phyloP scores from a whole-genome alignment of 2,329 filamentous ascomycete species.

The Cryphonectria radicalis region DNA sequence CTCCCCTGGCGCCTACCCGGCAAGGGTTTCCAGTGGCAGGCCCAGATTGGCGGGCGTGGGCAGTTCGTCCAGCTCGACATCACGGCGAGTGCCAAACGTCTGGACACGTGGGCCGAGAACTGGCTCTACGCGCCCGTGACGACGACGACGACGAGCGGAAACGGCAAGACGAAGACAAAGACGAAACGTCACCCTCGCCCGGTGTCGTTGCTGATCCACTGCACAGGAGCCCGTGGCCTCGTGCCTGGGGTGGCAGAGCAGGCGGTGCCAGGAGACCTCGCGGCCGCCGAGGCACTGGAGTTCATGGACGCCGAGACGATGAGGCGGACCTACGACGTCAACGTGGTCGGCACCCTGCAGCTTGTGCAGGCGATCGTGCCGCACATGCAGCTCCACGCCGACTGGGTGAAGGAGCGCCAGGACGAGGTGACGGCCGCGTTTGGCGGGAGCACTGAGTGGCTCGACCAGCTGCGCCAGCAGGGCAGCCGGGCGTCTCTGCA shows the following conservation, averaged over 20 bases:
- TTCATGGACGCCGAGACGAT: conserved; percentile 24
- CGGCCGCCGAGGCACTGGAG: conserved; percentile 17
- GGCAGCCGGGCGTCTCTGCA: conserved; percentile 14
- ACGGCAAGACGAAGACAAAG: neutral
- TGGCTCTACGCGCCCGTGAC: conserved; percentile 14
- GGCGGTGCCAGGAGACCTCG: conserved; percentile 3
- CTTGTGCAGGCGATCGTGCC: conserved; percentile 20
- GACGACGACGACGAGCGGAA: neutral
- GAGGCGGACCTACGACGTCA: conserved; percentile 21
- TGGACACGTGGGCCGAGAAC: conserved; percentile 14
- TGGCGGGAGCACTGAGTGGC: conserved; percentile 1
- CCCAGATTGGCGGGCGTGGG: conserved; percentile 8
- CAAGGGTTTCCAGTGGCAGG: conserved; percentile 11
- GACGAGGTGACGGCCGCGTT: conserved; percentile 10
- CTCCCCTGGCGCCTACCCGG: conserved; percentile 17
- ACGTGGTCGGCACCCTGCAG: conserved; percentile 21
- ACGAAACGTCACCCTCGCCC: conserved; percentile 3
- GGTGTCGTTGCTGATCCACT: conserved; percentile 19
- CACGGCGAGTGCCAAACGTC: conserved; percentile 14
- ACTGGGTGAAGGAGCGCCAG: conserved; percentile 2
- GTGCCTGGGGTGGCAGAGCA: conserved; percentile 13
- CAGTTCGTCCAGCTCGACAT: conserved; percentile 23
- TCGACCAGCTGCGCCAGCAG: conserved; percentile 10
- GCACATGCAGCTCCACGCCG: conserved; percentile 16
- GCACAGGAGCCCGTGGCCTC: conserved; percentile 21